These are phyloP conservation scores for Capsicum chinense DNA, from an alignment of 257 asterid species.

Conservation along the genomic window DNA sequence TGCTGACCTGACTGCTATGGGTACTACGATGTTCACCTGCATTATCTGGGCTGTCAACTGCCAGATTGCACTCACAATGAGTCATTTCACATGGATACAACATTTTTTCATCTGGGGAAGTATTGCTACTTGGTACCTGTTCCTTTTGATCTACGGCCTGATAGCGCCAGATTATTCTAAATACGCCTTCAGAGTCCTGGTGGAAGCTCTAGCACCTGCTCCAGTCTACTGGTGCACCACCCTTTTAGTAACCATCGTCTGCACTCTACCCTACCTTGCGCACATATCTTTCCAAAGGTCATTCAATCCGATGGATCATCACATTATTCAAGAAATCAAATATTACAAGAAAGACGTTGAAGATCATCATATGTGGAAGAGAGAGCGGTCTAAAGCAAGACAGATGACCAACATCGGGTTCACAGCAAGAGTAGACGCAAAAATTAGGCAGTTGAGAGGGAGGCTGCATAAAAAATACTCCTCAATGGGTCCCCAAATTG, in stretches of 20 bases:
- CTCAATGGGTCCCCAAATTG: slow-evolving; percentile 36
- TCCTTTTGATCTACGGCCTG: slow-evolving; percentile 71
- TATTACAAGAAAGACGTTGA: slow-evolving; percentile 73
- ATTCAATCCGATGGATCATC: slow-evolving; percentile 93
- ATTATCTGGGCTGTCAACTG: slow-evolving; percentile 86
- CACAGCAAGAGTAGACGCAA: slow-evolving; percentile 91
- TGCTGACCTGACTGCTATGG: slow-evolving; percentile 81
- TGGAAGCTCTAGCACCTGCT: slow-evolving; percentile 82
- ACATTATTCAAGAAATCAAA: slow-evolving; percentile 90
- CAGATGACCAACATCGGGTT: slow-evolving; percentile 83
- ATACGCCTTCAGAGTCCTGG: slow-evolving; percentile 59
- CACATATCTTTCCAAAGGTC: slow-evolving; percentile 79
- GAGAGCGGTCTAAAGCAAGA: slow-evolving; percentile 79
- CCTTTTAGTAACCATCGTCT: slow-evolving; percentile 61
- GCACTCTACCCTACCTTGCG: slow-evolving; percentile 80
- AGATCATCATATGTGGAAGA: slow-evolving; percentile 87
- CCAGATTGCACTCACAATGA: slow-evolving; percentile 86
- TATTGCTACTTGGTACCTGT: slow-evolving; percentile 71
- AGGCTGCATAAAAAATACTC: slow-evolving; percentile 74
- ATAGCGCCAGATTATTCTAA: slow-evolving; percentile 45
- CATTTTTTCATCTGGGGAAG: slow-evolving; percentile 81
- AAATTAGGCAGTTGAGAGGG: slow-evolving; percentile 79
- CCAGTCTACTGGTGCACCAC: slow-evolving; percentile 89
- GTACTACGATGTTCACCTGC: slow-evolving; percentile 94
- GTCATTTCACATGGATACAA: slow-evolving; percentile 97